Evolutionary conservation across 305 asterid species (phyloP), one percentile per base, ranked within the genome.

Genomic region (Fraxinus xanthoxyloides): DNA sequence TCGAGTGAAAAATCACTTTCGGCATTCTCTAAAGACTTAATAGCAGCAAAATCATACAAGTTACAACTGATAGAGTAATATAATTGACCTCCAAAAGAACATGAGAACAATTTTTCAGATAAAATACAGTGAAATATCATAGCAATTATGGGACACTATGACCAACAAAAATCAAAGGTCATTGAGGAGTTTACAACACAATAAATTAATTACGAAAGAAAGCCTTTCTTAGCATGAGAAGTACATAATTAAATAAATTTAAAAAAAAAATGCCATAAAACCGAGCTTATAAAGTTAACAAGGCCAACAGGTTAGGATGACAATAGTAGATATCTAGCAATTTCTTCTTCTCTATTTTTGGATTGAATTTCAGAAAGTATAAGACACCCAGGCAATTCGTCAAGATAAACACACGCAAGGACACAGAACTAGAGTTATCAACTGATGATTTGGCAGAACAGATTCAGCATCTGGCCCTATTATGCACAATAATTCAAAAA

Each of bases 361-460:
- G 15, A 63, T 21, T 63, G 32, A 63, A 23, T 13, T 21, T 23
- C 72, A 56, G 67, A 6, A 6, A 56, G 28, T 56, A 65, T 10
- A 26, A 23, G n/a, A 65, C 31, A 38, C 17, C 4, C 24, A 0
- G 28, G 72, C 40, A 35, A 74, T 73, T 59, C 8, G n/a, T 80
- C 72, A 35, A 54, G 21, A 73, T 4, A 81, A 40, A 26, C 19
- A 34, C 7, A 35, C 61, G 73, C 43, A 72, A 21, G 34, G 24
- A 31, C 21, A 21, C 31, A 13, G 34, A 74, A 35, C 32, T 74
- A 36, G 78, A 46, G 48, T 36, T 46, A 24, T 5, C 43, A 56
- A 63, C 65, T 81, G 80, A 59, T 21, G 83, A 80, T n/a, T 31
- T 36, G 21, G 61, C 21, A 2, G 79, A 59, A 56, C 56, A 74